Evolutionary conservation across 495 filamentous ascomycete species (phyloP).

Genomic region (Lepraria neglecta): DNA sequence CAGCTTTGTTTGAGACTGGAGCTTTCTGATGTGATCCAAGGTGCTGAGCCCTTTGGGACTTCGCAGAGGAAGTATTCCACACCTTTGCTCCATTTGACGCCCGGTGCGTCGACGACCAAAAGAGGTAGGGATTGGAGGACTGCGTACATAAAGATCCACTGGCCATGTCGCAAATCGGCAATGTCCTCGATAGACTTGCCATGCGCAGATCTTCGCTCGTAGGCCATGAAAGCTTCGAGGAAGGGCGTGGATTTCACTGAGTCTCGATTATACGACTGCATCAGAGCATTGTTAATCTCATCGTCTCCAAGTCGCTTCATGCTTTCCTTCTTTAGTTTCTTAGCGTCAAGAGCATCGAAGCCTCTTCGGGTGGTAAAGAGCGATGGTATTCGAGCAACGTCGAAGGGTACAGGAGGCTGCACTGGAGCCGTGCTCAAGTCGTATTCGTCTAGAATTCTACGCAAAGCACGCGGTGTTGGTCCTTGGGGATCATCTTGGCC

Average conservation of each 20-base stretch:
- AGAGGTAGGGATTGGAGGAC: constrained; percentile 86
- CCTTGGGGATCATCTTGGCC: constrained; percentile 41
- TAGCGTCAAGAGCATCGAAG: constrained; percentile 55
- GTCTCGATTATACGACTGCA: constrained; percentile 71
- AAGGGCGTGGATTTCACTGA: constrained; percentile 57
- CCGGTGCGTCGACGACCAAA: constrained; percentile 81
- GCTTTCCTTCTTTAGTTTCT: constrained; percentile 61
- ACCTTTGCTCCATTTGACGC: constrained; percentile 64
- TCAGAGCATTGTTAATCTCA: constrained; percentile 67
- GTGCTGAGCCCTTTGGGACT: constrained; percentile 70
- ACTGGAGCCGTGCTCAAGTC: constrained; percentile 84
- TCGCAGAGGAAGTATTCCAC: constrained; percentile 98
- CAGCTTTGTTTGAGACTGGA: constrained; percentile 62
- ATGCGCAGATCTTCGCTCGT: constrained; percentile 68
- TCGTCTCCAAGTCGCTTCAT: constrained; percentile 66
- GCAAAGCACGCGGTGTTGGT: constrained; percentile 49
- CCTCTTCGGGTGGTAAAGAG: constrained; percentile 55
- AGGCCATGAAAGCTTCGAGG: constrained; percentile 71
- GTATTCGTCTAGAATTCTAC: constrained; percentile 74
- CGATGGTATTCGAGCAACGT: constrained; percentile 71
- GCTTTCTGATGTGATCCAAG: constrained; percentile 77
- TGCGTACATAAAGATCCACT: constrained; percentile 94
- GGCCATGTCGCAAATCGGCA: constrained; percentile 67
- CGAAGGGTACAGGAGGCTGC: constrained; percentile 85
- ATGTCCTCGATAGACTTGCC: constrained; percentile 69